Conservation (phyloP, 805 yeast genomes). For the Cyberlindnera nakhonratchasimensis region DNA sequence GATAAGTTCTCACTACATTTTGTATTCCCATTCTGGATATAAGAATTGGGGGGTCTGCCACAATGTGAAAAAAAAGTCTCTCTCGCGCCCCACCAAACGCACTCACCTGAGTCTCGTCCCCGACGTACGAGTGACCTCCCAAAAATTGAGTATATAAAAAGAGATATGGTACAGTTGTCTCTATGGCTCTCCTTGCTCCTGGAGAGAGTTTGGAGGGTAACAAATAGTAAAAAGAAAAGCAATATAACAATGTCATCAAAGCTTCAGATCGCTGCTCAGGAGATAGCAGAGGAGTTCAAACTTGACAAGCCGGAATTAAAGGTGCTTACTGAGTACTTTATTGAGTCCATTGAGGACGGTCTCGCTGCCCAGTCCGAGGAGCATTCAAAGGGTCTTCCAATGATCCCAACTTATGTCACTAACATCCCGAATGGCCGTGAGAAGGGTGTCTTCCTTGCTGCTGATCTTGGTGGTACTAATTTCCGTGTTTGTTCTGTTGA, state of each 20-base stretch:
- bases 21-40: no score
- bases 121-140: no score
- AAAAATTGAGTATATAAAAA: no score
- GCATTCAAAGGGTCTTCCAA: conserved; percentile 55
- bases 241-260: neutral
- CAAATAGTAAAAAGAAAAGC: neutral
- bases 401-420: conserved; percentile 93
- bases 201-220: no score
- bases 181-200: no score
- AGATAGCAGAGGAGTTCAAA: conserved; percentile 22
- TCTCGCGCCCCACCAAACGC: no score
- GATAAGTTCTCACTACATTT: no score
- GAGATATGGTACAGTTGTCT: no score
- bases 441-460: conserved; percentile 79
- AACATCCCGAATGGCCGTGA: conserved; percentile 83
- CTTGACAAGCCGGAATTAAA: conserved; percentile 18
- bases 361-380: conserved; percentile 40
- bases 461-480: conserved; percentile 95
- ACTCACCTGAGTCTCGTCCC: no score
- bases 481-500: conserved; percentile 89
- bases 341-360: conserved; percentile 59
- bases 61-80: no score
- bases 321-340: conserved; percentile 45
- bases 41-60: no score
- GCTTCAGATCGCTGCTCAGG: conserved; percentile 15